Percentiles rank a stretch among this genome's conserved stretches.
phyloP scores from a whole-genome alignment of 148 eudicot species.

The Persicaria maculosa region DNA sequence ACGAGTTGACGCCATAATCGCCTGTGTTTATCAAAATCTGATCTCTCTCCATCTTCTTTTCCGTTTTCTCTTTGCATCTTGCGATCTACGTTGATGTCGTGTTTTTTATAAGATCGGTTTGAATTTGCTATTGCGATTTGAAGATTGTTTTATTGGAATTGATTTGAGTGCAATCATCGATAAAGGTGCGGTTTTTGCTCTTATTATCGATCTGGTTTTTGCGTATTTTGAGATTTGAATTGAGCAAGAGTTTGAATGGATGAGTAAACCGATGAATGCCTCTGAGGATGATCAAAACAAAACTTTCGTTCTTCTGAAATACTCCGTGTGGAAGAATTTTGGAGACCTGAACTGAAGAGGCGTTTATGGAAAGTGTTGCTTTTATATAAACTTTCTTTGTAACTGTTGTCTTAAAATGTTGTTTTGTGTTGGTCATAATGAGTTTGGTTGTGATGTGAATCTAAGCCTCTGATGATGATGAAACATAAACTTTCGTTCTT shows the following conservation, averaged over 20 bases:
- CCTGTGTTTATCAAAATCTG: too few relatives aligned
- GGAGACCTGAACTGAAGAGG: conserved; percentile 59
- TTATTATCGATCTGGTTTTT: not conserved
- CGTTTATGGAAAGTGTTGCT: not conserved
- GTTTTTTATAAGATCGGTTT: not conserved
- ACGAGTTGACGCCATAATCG: too few relatives aligned
- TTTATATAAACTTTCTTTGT: not conserved
- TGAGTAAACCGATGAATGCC: conserved; percentile 3
- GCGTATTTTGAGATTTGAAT: not conserved
- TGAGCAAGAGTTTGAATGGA: not conserved
- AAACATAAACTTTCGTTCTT: conserved; percentile 15
- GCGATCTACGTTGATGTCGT: too few relatives aligned
- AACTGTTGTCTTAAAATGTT: not conserved
- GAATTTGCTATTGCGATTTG: not conserved
- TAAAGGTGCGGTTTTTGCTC: not conserved
- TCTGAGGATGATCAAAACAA: conserved; percentile 35
- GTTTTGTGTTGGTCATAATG: not conserved
- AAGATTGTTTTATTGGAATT: not conserved
- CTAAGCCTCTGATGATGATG: not conserved
- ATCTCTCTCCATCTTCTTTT: too few relatives aligned
- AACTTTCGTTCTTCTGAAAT: conserved; percentile 52
- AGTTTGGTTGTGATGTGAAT: not conserved
- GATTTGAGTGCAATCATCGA: too few relatives aligned
- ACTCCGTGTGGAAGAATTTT: conserved; percentile 29
- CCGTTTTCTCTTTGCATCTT: too few relatives aligned